These are phyloP conservation scores for Hypoxylon fragiforme DNA, from an alignment of 495 filamentous ascomycete genomes.

Conservation along the genomic window DNA sequence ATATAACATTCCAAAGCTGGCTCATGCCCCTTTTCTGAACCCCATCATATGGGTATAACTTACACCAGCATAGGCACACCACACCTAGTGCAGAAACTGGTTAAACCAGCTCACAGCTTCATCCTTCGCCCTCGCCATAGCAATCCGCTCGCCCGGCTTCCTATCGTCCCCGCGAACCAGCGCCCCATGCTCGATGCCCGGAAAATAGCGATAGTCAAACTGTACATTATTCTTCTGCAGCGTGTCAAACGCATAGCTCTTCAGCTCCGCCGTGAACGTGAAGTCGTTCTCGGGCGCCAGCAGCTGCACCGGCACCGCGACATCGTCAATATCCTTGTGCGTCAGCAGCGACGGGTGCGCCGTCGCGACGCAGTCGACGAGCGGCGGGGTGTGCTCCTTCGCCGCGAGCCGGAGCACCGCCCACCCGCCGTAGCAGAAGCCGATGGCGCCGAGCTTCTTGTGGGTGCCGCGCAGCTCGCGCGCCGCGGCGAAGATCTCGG, in stretches of 20 bases:
- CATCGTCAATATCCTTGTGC: slow-evolving; percentile 53
- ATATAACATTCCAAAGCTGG: too few relatives aligned
- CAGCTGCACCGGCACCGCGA: slow-evolving; percentile 60
- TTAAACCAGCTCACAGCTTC: slow-evolving; percentile 48
- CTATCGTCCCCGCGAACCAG: slow-evolving; percentile 49
- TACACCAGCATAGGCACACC: too few relatives aligned
- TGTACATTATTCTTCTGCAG: slow-evolving; percentile 48
- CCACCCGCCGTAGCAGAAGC: slow-evolving; percentile 67
- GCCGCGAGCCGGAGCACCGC: slow-evolving; percentile 52
- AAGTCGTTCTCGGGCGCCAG: slow-evolving; percentile 60
- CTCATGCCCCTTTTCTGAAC: too few relatives aligned
- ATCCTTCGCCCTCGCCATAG: slow-evolving; percentile 53
- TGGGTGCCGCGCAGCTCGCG: slow-evolving; percentile 46
- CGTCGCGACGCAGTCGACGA: slow-evolving; percentile 60
- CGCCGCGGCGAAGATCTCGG: slow-evolving; percentile 57
- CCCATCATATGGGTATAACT: too few relatives aligned
- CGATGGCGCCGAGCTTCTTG: slow-evolving; percentile 55
- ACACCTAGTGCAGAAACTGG: slow-evolving; percentile 40
- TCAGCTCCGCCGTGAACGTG: slow-evolving; percentile 55
- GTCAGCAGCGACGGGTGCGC: slow-evolving; percentile 58
- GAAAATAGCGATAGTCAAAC: slow-evolving; percentile 63
- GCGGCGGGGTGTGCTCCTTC: slow-evolving; percentile 36
- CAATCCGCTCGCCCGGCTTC: slow-evolving; percentile 47
- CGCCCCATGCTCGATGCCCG: slow-evolving; percentile 56
- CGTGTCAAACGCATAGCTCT: slow-evolving; percentile 46